Percentiles rank a stretch among this genome's conserved stretches.
phyloP scores from a whole-genome alignment of 2,329 filamentous ascomycete genomes.

The Fusarium sambucinum region DNA sequence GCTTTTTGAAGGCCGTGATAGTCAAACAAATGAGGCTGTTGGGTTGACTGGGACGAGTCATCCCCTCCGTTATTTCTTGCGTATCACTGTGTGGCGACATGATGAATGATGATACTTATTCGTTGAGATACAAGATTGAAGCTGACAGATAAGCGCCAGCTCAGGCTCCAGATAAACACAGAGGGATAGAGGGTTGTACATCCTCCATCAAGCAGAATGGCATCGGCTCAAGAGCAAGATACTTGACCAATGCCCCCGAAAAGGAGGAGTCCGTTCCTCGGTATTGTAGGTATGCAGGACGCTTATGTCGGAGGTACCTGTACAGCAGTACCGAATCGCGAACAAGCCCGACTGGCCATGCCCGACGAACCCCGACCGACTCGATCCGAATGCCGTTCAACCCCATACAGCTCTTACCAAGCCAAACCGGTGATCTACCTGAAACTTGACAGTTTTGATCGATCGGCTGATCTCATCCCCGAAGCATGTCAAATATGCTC shows the following conservation, averaged over 20 bases:
- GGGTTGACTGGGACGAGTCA: background rate
- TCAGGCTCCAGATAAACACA: background rate
- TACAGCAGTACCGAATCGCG: background rate
- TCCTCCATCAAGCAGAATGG: background rate
- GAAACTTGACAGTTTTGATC: background rate
- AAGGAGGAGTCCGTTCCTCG: background rate
- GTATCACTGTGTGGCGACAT: background rate
- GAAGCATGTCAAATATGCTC: background rate
- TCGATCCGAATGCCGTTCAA: background rate
- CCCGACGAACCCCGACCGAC: slow-evolving; percentile 2
- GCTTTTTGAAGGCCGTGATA: slow-evolving; percentile 44
- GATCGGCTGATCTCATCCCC: background rate
- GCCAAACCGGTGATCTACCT: background rate
- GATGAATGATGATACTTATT: background rate
- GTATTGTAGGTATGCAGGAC: background rate
- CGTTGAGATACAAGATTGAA: too few species aligned
- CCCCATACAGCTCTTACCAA: background rate
- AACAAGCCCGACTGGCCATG: background rate
- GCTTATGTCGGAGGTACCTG: background rate
- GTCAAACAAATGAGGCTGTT: slow-evolving; percentile 26
- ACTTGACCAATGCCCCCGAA: background rate
- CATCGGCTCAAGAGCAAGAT: background rate
- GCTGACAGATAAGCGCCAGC: background rate
- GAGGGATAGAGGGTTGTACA: background rate
- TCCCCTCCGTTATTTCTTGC: background rate